Conservation (phyloP, 1,284 basidiomycete species). For the Volvariella volvacea region DNA sequence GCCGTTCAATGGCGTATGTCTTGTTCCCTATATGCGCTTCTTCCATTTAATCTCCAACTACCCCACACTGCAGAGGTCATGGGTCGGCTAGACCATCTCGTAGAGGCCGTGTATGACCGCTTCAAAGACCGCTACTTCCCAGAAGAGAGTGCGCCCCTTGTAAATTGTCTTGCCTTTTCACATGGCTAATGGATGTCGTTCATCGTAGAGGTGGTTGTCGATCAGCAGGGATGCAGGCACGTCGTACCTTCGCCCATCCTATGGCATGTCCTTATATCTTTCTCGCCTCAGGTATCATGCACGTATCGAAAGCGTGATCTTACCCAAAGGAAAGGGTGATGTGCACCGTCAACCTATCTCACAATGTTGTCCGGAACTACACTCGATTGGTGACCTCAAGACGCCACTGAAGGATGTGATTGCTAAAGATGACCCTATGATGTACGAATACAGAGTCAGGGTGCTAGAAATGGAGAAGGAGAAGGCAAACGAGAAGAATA, state of each 20-base stretch:
- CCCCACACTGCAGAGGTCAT: constrained; percentile 70
- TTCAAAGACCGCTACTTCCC: constrained; percentile 94
- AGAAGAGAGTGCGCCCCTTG: constrained; percentile 69
- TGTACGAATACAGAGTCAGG: constrained; percentile 87
- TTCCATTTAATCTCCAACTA: constrained; percentile 11
- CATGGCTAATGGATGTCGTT: constrained; percentile 9
- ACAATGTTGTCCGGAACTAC: constrained; percentile 7
- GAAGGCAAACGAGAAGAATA: constrained; percentile 58
- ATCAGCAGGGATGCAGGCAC: constrained; percentile 77
- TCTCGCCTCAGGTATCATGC: constrained; percentile 61
- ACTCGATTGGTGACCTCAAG: constrained; percentile 72
- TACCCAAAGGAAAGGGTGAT: constrained; percentile 51
- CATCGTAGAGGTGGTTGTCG: constrained; percentile 69
- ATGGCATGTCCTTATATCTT: constrained; percentile 10
- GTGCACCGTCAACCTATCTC: constrained; percentile 29
- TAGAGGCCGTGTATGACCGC: constrained; percentile 90
- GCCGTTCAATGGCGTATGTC: constrained; percentile 94
- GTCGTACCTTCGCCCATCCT: constrained; percentile 21
- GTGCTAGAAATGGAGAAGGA: constrained; percentile 73
- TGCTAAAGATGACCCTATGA: constrained; percentile 68
- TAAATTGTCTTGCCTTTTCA: constrained; percentile 13
- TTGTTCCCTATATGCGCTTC: constrained; percentile 8
- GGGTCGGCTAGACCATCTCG: constrained; percentile 89
- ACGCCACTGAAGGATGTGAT: constrained; percentile 67
- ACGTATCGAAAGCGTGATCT: constrained; percentile 66